Base-by-base conservation (phyloP, 768 basidiomycete species). In the Russula dissimulans region DNA sequence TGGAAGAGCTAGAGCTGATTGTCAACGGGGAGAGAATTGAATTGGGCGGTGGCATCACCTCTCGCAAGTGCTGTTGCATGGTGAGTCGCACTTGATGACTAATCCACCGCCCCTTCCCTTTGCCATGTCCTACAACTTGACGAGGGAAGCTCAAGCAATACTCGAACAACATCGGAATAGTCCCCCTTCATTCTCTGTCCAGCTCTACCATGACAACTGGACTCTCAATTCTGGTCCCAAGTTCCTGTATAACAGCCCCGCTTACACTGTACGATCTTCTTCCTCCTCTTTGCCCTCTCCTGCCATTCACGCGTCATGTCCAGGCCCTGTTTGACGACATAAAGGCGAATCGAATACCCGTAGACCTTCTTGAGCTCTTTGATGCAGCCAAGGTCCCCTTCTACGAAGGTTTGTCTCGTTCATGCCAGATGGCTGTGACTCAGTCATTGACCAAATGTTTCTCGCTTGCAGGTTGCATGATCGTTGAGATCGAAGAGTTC, bases 271-370 rank as follows among this genome's bases (percentile, higher is more conserved):
- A 43, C 51, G 49, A 51, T 18, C 43, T 18, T 22, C 29, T 22
- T n/a, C 54, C 43, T 22, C 12, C 50, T 18, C 34, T 44, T n/a
- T 38, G 42, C 18, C 36, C 34, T 44, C 34, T 29, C 29, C 54
- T 18, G 26, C 47, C 39, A 26, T 41, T 61, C 48, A 54, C 63
- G 47, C 50, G 50, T 47, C n/a, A 46, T 50, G 29, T 57, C 22
- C 12, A 92, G 90, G 84, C 86, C 47, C 72, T 93, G 7, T 76
- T 93, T 43, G 91, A 93, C 67, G 91, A 93, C 68, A 84, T 93
- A 56, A 82, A 88, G 49, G 85, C 85, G 8, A 82, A 88, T 65
- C 79, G 89, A 49, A 91, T 93, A 77, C 91, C 91, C 12, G 83
- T 87, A 34, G 91, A 93, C 73, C 91, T 89, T 69, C 76, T 91